A percentile compares a stretch with the other conserved stretches of the same genome.
These are phyloP conservation scores for Umbelopsis sp. DNA, from an alignment of 371 early-diverging fungal species.

Conservation along the genomic window DNA sequence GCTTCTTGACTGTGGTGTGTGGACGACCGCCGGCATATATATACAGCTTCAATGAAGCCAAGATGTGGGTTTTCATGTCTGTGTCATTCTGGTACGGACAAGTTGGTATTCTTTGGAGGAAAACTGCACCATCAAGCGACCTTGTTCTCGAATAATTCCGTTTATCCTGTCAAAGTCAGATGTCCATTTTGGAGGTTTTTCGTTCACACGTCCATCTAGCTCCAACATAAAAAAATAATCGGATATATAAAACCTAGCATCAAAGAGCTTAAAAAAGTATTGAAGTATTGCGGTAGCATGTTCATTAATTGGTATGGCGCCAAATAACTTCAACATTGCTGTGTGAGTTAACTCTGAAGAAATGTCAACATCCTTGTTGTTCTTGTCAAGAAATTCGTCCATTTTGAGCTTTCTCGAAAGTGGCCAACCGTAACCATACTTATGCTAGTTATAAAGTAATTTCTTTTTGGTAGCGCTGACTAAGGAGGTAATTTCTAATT, in stretches of 20 bases:
- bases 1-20: neutral
- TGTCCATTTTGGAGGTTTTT: neutral
- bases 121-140: neutral
- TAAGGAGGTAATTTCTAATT: neutral
- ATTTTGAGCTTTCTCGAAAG: neutral
- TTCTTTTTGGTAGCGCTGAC: neutral
- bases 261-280: neutral
- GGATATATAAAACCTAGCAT: neutral
- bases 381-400: neutral
- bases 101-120: neutral
- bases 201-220: neutral
- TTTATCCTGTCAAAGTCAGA: neutral
- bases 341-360: accelerated
- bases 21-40: neutral
- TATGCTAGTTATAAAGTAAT: neutral
- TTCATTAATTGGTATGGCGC: no score
- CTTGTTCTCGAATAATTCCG: neutral
- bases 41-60: neutral
- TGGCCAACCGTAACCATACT: neutral
- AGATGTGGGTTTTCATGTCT: neutral
- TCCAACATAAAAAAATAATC: neutral
- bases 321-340: no score
- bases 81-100: neutral
- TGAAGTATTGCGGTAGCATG: no score
- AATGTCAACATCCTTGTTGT: neutral